Percentiles rank a stretch among this genome's conserved stretches.
Conservation (phyloP, 192 early-diverging fungal genomes). For the Entomortierella chlamydospora region DNA sequence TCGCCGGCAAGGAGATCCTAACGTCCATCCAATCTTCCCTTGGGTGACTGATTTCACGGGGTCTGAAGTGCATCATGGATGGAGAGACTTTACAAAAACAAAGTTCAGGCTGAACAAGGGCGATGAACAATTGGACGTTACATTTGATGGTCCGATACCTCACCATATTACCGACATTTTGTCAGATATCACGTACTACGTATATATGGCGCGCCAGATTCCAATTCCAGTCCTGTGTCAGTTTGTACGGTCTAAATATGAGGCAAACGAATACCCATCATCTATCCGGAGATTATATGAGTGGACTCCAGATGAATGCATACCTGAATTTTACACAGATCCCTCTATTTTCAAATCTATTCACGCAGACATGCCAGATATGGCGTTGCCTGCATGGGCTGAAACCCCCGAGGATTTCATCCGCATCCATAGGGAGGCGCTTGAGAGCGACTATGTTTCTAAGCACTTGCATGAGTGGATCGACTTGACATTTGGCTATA, state of each 20-base stretch:
- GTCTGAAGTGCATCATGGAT: conserved; percentile 54
- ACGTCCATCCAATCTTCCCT: conserved; percentile 76
- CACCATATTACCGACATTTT: conserved; percentile 78
- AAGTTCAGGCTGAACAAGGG: conserved; percentile 78
- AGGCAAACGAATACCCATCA: conserved; percentile 74
- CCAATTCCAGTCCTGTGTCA: conserved; percentile 73
- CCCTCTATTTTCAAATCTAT: conserved; percentile 72
- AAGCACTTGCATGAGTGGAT: conserved; percentile 86
- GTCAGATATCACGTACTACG: conserved; percentile 77
- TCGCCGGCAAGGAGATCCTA: conserved; percentile 69
- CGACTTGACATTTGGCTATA: conserved; percentile 90
- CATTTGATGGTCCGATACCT: conserved; percentile 72
- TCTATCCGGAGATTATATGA: conserved; percentile 71
- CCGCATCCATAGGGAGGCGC: conserved; percentile 79
- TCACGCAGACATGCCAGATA: conserved; percentile 74
- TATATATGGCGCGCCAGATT: conserved; percentile 73
- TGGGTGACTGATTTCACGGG: conserved; percentile 80
- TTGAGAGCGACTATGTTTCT: conserved; percentile 82
- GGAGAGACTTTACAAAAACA: conserved; percentile 72
- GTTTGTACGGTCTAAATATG: conserved; percentile 75
- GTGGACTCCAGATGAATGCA: conserved; percentile 82
- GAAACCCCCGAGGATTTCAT: conserved; percentile 84
- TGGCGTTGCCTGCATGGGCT: conserved; percentile 82
- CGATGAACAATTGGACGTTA: conserved; percentile 77
- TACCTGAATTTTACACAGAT: conserved; percentile 79